Conservation (phyloP, 495 filamentous ascomycete genomes). For the Neurospora intermedia region DNA sequence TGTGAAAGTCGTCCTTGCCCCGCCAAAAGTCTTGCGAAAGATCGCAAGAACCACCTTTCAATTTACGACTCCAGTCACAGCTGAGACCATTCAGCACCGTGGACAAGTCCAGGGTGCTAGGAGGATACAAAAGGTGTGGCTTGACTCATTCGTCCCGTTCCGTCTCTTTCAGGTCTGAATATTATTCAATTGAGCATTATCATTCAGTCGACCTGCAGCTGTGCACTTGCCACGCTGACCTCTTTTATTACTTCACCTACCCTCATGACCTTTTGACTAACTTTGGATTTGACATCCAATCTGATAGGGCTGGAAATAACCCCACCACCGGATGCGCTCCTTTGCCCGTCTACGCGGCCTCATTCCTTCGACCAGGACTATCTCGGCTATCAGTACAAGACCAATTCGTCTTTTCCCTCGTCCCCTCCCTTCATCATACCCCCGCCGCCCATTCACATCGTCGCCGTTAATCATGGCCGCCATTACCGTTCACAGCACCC, state of each 20-base stretch:
- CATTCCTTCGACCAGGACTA: neutral
- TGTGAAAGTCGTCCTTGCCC: neutral
- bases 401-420: constrained; percentile 8
- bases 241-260: neutral
- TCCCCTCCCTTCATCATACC: neutral
- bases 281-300: neutral
- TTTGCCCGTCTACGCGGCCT: constrained; percentile 9
- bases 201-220: no score
- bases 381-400: neutral
- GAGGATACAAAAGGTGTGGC: neutral
- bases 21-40: neutral
- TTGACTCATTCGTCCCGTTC: neutral
- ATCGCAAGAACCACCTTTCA: neutral
- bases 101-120: neutral
- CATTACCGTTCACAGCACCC: constrained; percentile 64
- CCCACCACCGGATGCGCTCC: constrained; percentile 16
- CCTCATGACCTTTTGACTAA: neutral
- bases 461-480: constrained; percentile 29
- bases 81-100: neutral
- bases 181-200: no score
- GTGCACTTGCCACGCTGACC: constrained; percentile 15
- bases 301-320: neutral
- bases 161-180: neutral
- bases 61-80: neutral
- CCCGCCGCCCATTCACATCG: neutral